These are phyloP conservation scores for Neolentinus lepideus DNA, from an alignment of 1,284 basidiomycete species.

Conservation along the genomic window DNA sequence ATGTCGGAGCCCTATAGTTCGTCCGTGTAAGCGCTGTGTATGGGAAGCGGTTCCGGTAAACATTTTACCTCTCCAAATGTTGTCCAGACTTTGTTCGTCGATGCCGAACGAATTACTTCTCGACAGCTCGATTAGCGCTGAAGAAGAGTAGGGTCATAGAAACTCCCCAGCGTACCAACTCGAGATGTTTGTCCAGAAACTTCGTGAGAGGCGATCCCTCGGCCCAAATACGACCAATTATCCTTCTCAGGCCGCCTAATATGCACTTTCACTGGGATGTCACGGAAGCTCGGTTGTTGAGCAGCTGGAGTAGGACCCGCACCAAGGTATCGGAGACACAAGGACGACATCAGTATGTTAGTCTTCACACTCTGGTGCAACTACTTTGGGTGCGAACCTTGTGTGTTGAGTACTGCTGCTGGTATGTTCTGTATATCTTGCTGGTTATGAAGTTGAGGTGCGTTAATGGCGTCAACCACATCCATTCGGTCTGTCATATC, in stretches of 20 bases:
- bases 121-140: background rate
- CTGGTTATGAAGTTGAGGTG: background rate
- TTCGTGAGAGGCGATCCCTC: conserved; percentile 68
- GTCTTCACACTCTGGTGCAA: background rate
- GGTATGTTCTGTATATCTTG: background rate
- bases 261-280: conserved; percentile 78
- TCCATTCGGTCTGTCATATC: background rate
- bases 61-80: conserved; percentile 61
- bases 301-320: conserved; percentile 35
- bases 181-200: conserved; percentile 62
- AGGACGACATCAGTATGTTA: background rate
- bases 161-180: conserved; percentile 47
- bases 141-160: background rate
- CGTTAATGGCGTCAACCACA: background rate
- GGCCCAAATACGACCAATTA: conserved; percentile 73
- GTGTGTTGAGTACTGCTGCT: background rate
- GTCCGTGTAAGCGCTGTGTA: background rate
- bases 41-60: background rate
- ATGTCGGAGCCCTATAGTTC: conserved; percentile 52
- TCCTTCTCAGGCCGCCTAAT: conserved; percentile 70
- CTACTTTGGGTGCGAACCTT: background rate
- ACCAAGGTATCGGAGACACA: conserved; percentile 15
- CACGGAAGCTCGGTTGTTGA: conserved; percentile 37
- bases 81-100: conserved; percentile 59
- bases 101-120: conserved; percentile 59